Evolutionary conservation across 2,329 filamentous ascomycete species (phyloP).

Genomic region (Xylaria multiplex): DNA sequence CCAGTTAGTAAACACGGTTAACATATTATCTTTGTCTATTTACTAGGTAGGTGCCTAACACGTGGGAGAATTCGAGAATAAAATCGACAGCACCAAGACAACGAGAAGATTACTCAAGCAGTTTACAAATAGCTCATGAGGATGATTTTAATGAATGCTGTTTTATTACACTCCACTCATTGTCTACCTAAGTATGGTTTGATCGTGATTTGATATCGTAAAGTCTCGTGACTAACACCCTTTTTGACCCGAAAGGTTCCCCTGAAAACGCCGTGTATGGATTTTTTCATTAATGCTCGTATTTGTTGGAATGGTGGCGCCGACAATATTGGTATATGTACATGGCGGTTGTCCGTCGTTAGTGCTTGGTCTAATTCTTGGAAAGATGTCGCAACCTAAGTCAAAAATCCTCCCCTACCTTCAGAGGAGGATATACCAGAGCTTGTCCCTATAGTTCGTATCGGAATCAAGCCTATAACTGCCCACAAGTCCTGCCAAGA

Average conservation of each 20-base stretch:
- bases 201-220: conserved; percentile 31
- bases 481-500: not conserved
- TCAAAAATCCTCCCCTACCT: not conserved
- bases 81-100: not conserved
- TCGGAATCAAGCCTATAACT: conserved; percentile 5
- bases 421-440: not conserved
- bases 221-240: conserved; percentile 28
- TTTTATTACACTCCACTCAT: conserved; percentile 2
- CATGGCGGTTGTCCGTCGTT: conserved; percentile 22
- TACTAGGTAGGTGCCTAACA: too few relatives aligned
- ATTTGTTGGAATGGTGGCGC: conserved; percentile 6
- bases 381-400: not conserved
- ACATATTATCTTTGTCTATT: too few relatives aligned
- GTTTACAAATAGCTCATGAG: not conserved
- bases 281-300: conserved; percentile 23
- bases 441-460: conserved; percentile 2
- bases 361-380: not conserved
- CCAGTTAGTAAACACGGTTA: too few relatives aligned
- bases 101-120: too few relatives aligned
- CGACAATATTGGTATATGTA: conserved; percentile 30
- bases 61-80: too few relatives aligned
- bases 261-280: conserved; percentile 30
- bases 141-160: not conserved
- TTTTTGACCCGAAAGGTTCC: conserved; percentile 20
- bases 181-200: conserved; percentile 21